Evolutionary conservation across 73 alveolate genomes (phyloP).

Genomic region (Paramecium bursaria): DNA sequence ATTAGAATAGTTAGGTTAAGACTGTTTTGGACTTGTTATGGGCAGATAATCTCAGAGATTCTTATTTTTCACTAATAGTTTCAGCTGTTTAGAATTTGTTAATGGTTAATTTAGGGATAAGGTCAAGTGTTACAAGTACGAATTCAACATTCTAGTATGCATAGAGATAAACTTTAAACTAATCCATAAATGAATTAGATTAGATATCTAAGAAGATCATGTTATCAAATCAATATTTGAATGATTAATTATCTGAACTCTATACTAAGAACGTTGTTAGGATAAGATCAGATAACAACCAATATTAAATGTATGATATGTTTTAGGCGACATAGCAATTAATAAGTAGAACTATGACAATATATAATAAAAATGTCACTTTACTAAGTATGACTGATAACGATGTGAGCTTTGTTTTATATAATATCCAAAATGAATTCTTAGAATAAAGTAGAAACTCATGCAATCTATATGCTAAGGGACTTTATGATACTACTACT

Average conservation of each 20-base stretch:
- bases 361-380: conserved; percentile 5
- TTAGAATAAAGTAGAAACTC: background rate
- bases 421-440: conserved; percentile 5
- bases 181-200: background rate
- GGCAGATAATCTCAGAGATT: conserved; percentile 4
- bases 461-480: background rate
- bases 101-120: conserved; percentile 17
- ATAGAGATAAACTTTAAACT: background rate
- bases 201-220: background rate
- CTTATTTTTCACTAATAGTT: background rate
- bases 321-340: conserved; percentile 23
- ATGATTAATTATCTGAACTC: background rate
- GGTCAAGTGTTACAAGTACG: background rate
- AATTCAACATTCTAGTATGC: background rate
- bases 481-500: background rate
- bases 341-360: conserved; percentile 4
- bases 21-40: background rate
- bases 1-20: background rate
- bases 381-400: background rate
- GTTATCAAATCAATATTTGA: background rate
- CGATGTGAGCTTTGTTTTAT: background rate
- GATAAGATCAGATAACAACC: background rate
- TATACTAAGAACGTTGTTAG: conserved; percentile 8
- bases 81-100: background rate
- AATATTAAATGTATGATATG: background rate